A percentile compares a stretch with the other conserved stretches of the same genome.
phyloP scores from a whole-genome alignment of 768 basidiomycete species.

The Termitomyces sp. region DNA sequence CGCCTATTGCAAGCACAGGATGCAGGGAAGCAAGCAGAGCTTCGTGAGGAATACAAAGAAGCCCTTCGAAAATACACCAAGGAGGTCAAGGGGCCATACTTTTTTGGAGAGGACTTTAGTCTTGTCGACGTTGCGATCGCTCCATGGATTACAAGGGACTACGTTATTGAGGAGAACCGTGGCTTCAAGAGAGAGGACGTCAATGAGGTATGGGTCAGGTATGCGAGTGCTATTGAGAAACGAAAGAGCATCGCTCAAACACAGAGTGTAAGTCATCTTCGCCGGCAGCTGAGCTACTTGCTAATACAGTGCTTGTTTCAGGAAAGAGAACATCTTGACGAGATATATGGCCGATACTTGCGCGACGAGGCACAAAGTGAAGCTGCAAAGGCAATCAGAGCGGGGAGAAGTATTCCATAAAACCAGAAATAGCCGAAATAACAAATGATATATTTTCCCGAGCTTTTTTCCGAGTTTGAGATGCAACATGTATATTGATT shows the following conservation, averaged over 20 bases:
- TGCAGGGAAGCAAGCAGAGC: conserved; percentile 18
- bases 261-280: conserved; percentile 24
- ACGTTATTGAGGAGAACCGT: conserved; percentile 42
- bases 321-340: conserved; percentile 31
- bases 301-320: background rate
- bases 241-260: conserved; percentile 44
- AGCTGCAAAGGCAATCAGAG: conserved; percentile 44
- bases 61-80: conserved; percentile 25
- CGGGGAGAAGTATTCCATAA: conserved; percentile 35
- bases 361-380: conserved; percentile 51
- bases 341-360: conserved; percentile 50
- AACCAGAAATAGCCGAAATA: background rate
- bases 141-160: conserved; percentile 48
- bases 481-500: too few relatives aligned
- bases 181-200: conserved; percentile 38
- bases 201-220: conserved; percentile 38
- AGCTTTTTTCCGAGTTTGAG: too few relatives aligned
- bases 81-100: conserved; percentile 44
- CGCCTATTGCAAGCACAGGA: conserved; percentile 40
- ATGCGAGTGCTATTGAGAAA: conserved; percentile 33
- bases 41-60: conserved; percentile 22
- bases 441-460: background rate
- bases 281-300: background rate
- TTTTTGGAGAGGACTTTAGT: conserved; percentile 47
- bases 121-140: conserved; percentile 50